A percentile compares a stretch with the other conserved stretches of the same genome.
Evolutionary conservation across 495 filamentous ascomycete genomes (phyloP).

Genomic region (Neurospora tetraspora): DNA sequence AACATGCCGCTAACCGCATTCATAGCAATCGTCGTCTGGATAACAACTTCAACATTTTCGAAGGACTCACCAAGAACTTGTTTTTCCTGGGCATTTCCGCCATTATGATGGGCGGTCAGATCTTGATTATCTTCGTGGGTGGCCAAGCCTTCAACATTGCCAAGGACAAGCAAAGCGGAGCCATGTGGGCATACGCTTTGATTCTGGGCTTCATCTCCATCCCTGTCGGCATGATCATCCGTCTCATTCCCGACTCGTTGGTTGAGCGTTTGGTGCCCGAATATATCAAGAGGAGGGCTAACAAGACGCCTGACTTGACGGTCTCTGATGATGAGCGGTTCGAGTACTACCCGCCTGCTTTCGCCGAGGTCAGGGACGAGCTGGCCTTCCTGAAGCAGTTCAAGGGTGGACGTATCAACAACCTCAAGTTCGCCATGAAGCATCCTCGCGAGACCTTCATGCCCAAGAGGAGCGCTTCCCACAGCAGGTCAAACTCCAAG

Average conservation of each 20-base stretch:
- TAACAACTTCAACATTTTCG: conserved; percentile 84
- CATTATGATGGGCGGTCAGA: conserved; percentile 69
- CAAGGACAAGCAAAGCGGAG: conserved; percentile 40
- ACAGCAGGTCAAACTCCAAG: conserved; percentile 49
- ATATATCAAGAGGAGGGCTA: conserved; percentile 53
- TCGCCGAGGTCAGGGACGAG: conserved; percentile 69
- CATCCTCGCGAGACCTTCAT: conserved; percentile 68
- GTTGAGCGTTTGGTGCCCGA: conserved; percentile 59
- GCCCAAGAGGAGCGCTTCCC: conserved; percentile 60
- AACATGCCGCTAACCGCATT: conserved; percentile 8
- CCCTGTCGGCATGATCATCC: conserved; percentile 61
- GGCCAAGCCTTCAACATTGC: conserved; percentile 63
- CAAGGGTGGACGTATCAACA: conserved; percentile 82
- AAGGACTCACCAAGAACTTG: conserved; percentile 64
- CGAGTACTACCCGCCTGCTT: conserved; percentile 58
- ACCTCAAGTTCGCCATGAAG: conserved; percentile 74
- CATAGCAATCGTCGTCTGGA: conserved; percentile 71
- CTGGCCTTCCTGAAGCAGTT: conserved; percentile 81
- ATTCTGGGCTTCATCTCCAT: conserved; percentile 62
- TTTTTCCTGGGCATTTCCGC: conserved; percentile 77
- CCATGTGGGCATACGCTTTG: conserved; percentile 70
- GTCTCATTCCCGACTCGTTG: conserved; percentile 45
- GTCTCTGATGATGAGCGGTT: conserved; percentile 67
- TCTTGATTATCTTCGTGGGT: conserved; percentile 74
- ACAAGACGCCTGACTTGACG: conserved; percentile 38